Evolutionary conservation across 495 filamentous ascomycete species (phyloP), one percentile per base, ranked within the genome.

Genomic region (Zalerion maritima): DNA sequence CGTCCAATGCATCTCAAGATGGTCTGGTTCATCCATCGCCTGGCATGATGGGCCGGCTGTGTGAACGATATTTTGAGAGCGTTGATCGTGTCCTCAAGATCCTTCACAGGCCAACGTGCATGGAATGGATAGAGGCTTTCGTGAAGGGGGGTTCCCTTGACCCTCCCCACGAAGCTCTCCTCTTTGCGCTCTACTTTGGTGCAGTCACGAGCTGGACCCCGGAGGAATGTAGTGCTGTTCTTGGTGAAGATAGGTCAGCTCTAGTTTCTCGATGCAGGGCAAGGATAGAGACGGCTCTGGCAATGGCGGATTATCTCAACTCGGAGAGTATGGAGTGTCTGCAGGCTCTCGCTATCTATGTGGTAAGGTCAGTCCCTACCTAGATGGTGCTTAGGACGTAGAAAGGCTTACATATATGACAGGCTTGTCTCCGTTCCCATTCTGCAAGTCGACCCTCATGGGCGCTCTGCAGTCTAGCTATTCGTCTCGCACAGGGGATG

Each of bases 331-430:
- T 80, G 14, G 63, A 73, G 14, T 65, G 76, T 2, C 42, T 87
- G n/a, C 78, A 84, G 47, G 79, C 79, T 2, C 67, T 77, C 11
- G 65, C 77, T 7, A 54, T 85, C 8, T 83, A 69, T 39, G 31
- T 68, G 18, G 52, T 57, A 28, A 3, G 8, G 20, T 11, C 22
- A 10, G 14, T 14, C 25, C 11, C 25, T n/a, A n/a, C n/a, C n/a
- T n/a, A n/a, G n/a, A n/a, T n/a, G n/a, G n/a, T n/a, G n/a, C 25
- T 17, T 26, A 4, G 4, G 6, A n/a, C 4, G 24, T 26, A 6
- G 4, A n/a, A 26, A 4, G 15, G 11, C 24, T 26, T 12, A 4
- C 10, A 4, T 12, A 4, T 10, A 5, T 5, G 6, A 10, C 11
- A 14, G 6, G 37, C 40, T 11, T 62, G 59, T 24, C 54, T 73